phyloP scores from a whole-genome alignment of 2,329 filamentous ascomycete species.

The Cryphonectria naterciae region DNA sequence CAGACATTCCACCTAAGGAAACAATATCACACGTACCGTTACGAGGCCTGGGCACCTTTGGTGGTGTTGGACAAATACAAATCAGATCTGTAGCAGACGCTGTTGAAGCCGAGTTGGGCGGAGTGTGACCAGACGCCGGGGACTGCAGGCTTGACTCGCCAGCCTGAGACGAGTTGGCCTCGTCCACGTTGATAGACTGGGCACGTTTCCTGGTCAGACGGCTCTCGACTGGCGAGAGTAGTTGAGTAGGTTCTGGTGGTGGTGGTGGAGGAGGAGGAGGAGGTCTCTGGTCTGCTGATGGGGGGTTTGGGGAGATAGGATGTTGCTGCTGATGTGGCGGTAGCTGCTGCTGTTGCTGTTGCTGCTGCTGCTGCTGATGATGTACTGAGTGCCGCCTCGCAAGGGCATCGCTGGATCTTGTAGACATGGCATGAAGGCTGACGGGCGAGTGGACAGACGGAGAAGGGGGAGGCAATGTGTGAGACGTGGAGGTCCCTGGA shows the following conservation, averaged over 20 bases:
- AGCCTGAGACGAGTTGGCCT: slow-evolving; percentile 45
- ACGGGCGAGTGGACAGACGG: slow-evolving; percentile 22
- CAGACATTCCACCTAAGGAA: slow-evolving; percentile 19
- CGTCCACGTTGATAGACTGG: slow-evolving; percentile 49
- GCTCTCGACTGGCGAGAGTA: slow-evolving; percentile 19
- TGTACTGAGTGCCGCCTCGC: slow-evolving; percentile 22
- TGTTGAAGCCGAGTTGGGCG: slow-evolving; percentile 30
- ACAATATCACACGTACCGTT: slow-evolving; percentile 54
- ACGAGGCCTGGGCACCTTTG: slow-evolving; percentile 61
- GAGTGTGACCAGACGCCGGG: slow-evolving; percentile 34
- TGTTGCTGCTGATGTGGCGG: slow-evolving; percentile 11
- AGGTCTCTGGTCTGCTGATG: neutral
- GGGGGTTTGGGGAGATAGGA: neutral
- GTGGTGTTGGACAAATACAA: slow-evolving; percentile 60
- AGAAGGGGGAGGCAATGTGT: slow-evolving; percentile 25
- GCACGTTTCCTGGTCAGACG: slow-evolving; percentile 47
- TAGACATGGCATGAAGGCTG: slow-evolving; percentile 30
- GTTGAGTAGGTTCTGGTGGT: slow-evolving; percentile 1
- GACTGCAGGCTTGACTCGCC: slow-evolving; percentile 43
- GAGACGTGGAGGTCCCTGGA: slow-evolving; percentile 28
- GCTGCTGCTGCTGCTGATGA: slow-evolving; percentile 9
- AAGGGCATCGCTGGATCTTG: slow-evolving; percentile 30
- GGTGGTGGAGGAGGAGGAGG: neutral
- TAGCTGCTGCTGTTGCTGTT: neutral
- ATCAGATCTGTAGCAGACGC: slow-evolving; percentile 48